Percentiles rank a stretch among this genome's conserved stretches.
Evolutionary conservation across 805 yeast genomes (phyloP).

Genomic region (Candida jianshihensis): DNA sequence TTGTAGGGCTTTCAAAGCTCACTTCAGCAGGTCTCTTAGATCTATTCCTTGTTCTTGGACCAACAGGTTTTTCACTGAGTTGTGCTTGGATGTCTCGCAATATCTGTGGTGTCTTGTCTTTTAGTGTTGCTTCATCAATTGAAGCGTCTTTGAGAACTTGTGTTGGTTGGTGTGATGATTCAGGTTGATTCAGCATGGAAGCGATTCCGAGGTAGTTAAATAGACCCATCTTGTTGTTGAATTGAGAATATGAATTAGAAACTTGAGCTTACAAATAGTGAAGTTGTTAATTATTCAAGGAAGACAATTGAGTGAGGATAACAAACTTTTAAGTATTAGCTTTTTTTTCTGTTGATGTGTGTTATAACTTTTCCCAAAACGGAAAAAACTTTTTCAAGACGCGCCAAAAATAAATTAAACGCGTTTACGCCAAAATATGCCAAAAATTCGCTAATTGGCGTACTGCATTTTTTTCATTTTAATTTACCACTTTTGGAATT

Average conservation of each 20-base stretch:
- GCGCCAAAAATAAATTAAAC: neutral
- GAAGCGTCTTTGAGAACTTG: neutral
- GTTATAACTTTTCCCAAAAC: neutral
- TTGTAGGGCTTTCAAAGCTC: neutral
- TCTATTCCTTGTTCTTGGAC: constrained; percentile 1
- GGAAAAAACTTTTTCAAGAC: neutral
- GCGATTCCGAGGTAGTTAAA: too few relatives aligned
- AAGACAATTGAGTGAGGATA: too few relatives aligned
- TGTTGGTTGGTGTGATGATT: neutral
- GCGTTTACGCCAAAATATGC: neutral
- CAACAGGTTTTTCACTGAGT: neutral
- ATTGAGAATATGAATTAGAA: too few relatives aligned
- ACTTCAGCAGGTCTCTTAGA: too few relatives aligned
- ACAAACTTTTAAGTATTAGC: neutral
- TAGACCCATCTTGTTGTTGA: neutral
- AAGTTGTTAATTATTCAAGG: neutral
- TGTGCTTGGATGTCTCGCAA: neutral
- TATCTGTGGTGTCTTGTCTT: neutral
- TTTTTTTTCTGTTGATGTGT: neutral
- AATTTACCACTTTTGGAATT: neutral
- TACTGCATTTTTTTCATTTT: neutral
- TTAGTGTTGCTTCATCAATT: neutral
- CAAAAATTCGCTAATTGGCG: neutral
- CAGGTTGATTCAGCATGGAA: neutral
- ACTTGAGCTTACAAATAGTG: too few relatives aligned